Conservation (phyloP, 2,329 filamentous ascomycete genomes). For the Lachnellula occidentalis region DNA sequence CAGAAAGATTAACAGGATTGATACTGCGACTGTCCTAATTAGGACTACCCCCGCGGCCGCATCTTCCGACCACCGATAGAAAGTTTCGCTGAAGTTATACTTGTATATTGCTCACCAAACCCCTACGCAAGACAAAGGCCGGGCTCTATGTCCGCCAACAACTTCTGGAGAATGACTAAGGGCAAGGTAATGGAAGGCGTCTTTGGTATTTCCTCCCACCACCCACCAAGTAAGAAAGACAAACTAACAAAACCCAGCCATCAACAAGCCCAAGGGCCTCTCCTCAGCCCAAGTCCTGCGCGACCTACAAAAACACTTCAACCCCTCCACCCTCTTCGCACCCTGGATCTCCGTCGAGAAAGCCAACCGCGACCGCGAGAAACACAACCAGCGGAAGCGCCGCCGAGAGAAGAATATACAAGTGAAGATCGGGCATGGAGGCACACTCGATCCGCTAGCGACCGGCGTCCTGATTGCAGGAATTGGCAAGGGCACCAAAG, state of each 20-base stretch:
- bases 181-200: constrained; percentile 52
- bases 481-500: constrained; percentile 82
- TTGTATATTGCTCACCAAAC: background rate
- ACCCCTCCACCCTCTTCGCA: constrained; percentile 71
- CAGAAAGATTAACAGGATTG: too few relatives aligned
- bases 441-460: constrained; percentile 89
- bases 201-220: constrained; percentile 42
- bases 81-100: background rate
- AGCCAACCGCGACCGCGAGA: constrained; percentile 49
- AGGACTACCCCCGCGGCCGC: too few relatives aligned
- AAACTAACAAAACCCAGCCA: constrained; percentile 48
- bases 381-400: constrained; percentile 53
- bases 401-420: constrained; percentile 56
- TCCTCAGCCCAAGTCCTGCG: constrained; percentile 89
- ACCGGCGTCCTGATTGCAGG: constrained; percentile 90
- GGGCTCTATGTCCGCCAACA: background rate
- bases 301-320: constrained; percentile 79
- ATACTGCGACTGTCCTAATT: too few relatives aligned
- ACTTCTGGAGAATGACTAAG: constrained; percentile 11
- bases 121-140: background rate
- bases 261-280: constrained; percentile 85
- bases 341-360: constrained; percentile 67
- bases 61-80: too few relatives aligned
- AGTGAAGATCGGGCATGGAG: constrained; percentile 94
- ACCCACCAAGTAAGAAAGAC: background rate